Conservation (phyloP, 2,329 filamentous ascomycete genomes). For the Acrocalymma vagum region DNA sequence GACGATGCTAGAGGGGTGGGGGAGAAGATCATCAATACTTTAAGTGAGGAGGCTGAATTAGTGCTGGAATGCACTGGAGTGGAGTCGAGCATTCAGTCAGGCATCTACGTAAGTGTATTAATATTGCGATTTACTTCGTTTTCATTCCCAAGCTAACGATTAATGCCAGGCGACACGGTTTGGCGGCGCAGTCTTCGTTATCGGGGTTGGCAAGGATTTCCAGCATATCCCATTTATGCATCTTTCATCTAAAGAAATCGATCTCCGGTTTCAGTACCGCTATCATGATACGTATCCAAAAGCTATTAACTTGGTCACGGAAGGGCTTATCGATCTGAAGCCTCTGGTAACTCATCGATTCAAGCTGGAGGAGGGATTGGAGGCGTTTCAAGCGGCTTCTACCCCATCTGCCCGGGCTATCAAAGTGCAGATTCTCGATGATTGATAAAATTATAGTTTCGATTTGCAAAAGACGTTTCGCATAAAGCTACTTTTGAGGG, state of each 20-base stretch:
- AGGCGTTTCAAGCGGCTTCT: conserved; percentile 49
- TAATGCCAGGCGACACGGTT: conserved; percentile 42
- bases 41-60: conserved; percentile 40
- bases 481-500: no score
- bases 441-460: no score
- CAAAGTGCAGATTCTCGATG: conserved; percentile 25
- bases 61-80: conserved; percentile 47
- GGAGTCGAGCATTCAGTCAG: conserved; percentile 38
- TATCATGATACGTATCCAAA: conserved; percentile 52
- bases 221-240: conserved; percentile 51
- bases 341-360: conserved; percentile 52
- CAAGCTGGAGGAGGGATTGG: conserved; percentile 43
- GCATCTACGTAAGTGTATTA: no score
- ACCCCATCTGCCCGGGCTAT: conserved; percentile 45
- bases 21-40: conserved; percentile 44
- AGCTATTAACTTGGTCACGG: conserved; percentile 50
- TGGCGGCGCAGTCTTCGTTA: conserved; percentile 48
- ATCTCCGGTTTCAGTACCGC: conserved; percentile 50
- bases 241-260: conserved; percentile 47
- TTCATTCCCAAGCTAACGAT: no score
- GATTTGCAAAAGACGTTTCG: no score
- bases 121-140: no score
- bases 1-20: conserved; percentile 45
- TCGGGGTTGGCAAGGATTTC: conserved; percentile 46
- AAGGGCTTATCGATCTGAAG: conserved; percentile 49